Evolutionary conservation across 2,329 filamentous ascomycete species (phyloP).

Genomic region (Xylariaceae sp.): DNA sequence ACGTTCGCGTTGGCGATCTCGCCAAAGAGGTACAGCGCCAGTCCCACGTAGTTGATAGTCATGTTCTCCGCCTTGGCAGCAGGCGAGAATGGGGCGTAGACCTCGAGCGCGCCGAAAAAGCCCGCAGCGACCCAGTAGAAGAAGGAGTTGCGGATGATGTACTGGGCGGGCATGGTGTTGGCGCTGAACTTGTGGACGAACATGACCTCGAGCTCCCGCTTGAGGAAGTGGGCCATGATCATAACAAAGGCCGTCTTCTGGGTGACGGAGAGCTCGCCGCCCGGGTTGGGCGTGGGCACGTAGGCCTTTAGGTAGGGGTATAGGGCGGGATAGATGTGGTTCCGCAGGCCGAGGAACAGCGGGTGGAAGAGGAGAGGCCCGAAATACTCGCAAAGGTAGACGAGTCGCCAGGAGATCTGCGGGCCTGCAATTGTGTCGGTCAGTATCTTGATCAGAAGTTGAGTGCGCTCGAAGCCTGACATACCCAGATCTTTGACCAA

Average conservation of each 20-base stretch:
- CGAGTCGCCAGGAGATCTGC: constrained; percentile 87
- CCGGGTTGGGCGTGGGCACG: constrained; percentile 34
- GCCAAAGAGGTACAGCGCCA: constrained; percentile 70
- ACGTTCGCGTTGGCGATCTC: constrained; percentile 78
- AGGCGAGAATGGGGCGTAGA: constrained; percentile 72
- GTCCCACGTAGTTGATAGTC: constrained; percentile 58
- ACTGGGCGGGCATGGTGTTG: constrained; percentile 84
- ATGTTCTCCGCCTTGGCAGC: constrained; percentile 51
- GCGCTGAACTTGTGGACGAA: constrained; percentile 94
- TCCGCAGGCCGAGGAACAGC: constrained; percentile 66
- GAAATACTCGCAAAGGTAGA: constrained; percentile 93
- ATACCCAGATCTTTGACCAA: constrained; percentile 91
- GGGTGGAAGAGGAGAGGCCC: constrained; percentile 87
- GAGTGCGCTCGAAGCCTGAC: constrained; percentile 18
- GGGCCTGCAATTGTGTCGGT: constrained; percentile 55
- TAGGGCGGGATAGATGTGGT: constrained; percentile 60
- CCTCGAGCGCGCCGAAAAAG: constrained; percentile 74
- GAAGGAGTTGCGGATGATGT: constrained; percentile 91
- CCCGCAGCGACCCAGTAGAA: constrained; percentile 93
- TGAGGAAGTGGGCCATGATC: constrained; percentile 80
- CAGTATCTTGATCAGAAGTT: neutral
- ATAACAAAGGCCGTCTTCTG: constrained; percentile 73
- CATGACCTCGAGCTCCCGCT: constrained; percentile 91
- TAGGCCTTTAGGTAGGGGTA: constrained; percentile 39
- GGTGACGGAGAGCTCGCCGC: constrained; percentile 47